phyloP scores from a whole-genome alignment of 345 rosid genomes.

The Ceriops decandra region DNA sequence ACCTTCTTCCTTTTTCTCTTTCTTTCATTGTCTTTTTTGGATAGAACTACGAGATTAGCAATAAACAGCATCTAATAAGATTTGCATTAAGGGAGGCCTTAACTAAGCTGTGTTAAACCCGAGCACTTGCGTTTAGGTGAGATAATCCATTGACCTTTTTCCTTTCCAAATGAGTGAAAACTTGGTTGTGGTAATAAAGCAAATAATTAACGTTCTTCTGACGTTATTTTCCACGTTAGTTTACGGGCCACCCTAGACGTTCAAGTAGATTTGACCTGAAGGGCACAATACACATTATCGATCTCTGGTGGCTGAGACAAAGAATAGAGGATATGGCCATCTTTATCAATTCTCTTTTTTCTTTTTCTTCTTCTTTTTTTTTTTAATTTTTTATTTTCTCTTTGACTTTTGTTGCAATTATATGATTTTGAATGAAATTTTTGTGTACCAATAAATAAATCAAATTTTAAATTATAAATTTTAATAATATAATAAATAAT shows the following conservation, averaged over 20 bases:
- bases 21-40: too few species aligned
- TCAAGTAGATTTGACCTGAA: neutral
- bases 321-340: neutral
- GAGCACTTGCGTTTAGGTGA: neutral
- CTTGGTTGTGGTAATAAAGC: neutral
- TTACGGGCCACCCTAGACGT: slow-evolving; percentile 1
- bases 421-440: too few species aligned
- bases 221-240: neutral
- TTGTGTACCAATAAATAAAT: too few species aligned
- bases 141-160: neutral
- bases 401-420: too few species aligned
- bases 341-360: too few species aligned
- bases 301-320: slow-evolving; percentile 16
- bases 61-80: neutral
- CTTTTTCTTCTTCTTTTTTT: too few species aligned
- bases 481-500: too few species aligned
- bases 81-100: neutral
- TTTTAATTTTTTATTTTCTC: too few species aligned
- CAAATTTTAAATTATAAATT: too few species aligned
- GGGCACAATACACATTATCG: slow-evolving; percentile 15
- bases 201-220: too few species aligned
- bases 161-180: neutral
- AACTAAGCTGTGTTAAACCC: slow-evolving; percentile 7
- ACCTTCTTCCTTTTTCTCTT: too few species aligned
- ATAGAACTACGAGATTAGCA: neutral